Evolutionary conservation across 768 basidiomycete genomes (phyloP), one percentile per base, ranked within the genome.

Genomic region (Xerocomellus chrysenteron): DNA sequence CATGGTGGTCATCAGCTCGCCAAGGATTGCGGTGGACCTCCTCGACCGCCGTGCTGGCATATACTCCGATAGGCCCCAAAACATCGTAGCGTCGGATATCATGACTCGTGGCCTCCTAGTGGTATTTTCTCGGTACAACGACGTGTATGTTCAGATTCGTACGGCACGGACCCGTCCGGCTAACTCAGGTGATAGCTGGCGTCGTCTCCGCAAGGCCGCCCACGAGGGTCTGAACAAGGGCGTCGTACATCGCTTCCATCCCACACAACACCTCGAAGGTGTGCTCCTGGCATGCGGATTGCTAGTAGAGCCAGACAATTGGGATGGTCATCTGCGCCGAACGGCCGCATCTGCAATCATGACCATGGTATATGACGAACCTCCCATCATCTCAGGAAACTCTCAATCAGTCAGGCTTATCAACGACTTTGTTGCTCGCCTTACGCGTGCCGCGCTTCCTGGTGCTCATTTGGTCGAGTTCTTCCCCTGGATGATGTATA

Each of bases 391-490:
- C 6, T 57, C 56, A 1, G 56, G 56, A 32, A 57, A 54, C 21
- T 35, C 54, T 16, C 9, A 26, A 9, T 43, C 56, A 3, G 56
- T 57, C 7, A 47, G 43, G 9, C 14, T 56, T 11, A 47, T 74
- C 35, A 54, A 43, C 13, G 57, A 61, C 13, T 64, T 74, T 13
- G 59, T 68, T 11, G 44, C 58, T 9, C 65, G 73, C 10, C 52
- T 76, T 16, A 69, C 70, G 14, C 62, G 62, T 11, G 74, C 77
- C 3, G 67, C 68, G 10, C 64, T 67, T 36, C 76, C 76, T 37
- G 77, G 77, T 3, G 64, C 68, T 30, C 70, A 71, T 55, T 30
- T 73, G 26, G 75, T 75, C 24, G 76, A 76, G 54, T 65, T 71
- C 47, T 73, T 76, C 50, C 69, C 73, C 2, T 69, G 63, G 55